A percentile compares a stretch with the other conserved stretches of the same genome.
Evolutionary conservation across 495 filamentous ascomycete species (phyloP).

Genomic region (Glonium stellatum): DNA sequence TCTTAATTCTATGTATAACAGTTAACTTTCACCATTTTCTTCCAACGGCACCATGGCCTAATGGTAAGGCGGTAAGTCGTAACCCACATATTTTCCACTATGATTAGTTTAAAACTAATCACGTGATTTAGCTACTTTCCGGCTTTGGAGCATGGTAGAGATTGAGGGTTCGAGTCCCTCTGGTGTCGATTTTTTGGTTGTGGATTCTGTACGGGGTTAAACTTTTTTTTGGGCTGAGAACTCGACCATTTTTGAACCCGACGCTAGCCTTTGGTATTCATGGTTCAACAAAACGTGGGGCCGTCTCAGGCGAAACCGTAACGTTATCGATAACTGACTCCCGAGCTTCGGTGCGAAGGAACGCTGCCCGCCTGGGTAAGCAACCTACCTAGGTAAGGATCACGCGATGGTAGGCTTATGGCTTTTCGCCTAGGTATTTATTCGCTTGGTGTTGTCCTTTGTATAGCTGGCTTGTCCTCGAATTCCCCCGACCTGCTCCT

Average conservation of each 20-base stretch:
- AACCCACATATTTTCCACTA: background rate
- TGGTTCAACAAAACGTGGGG: too few relatives aligned
- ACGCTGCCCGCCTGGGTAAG: too few relatives aligned
- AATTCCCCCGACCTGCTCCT: background rate
- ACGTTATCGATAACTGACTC: background rate
- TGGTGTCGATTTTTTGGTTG: constrained; percentile 22
- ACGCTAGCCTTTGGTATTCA: too few relatives aligned
- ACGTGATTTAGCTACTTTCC: constrained; percentile 32
- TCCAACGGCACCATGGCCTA: constrained; percentile 35
- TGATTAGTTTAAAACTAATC: background rate
- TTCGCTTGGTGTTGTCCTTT: background rate
- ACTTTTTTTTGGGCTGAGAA: background rate
- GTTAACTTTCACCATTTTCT: constrained; percentile 1
- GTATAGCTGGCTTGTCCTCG: background rate
- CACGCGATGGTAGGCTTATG: background rate
- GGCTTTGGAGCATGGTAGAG: constrained; percentile 34
- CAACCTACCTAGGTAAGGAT: background rate
- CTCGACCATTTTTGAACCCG: background rate
- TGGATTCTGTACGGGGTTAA: too few relatives aligned
- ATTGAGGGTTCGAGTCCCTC: constrained; percentile 41
- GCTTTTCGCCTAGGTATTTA: background rate
- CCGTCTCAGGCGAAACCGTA: too few relatives aligned
- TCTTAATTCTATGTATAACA: background rate
- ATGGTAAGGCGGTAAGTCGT: constrained; percentile 37
- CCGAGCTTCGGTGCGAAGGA: too few relatives aligned